Evolutionary conservation across 768 basidiomycete species (phyloP).

Genomic region (Collybia sordida): DNA sequence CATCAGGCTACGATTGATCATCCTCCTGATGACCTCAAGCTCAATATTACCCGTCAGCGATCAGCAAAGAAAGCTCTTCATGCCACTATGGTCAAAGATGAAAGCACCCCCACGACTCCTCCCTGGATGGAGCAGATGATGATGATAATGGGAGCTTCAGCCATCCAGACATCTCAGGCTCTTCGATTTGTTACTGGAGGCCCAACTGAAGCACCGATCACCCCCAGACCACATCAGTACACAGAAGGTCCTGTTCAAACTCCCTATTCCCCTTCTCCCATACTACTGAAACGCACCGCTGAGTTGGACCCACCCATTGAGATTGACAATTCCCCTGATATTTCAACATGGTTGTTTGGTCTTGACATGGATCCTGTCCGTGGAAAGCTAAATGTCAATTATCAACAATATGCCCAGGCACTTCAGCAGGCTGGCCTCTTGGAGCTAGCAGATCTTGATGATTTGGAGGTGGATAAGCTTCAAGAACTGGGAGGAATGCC

Average conservation of each 20-base stretch:
- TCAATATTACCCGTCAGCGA: not conserved
- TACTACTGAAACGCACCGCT: not conserved
- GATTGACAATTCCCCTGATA: not conserved
- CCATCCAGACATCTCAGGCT: not conserved
- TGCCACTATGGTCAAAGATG: not conserved
- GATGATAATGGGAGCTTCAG: slow-evolving; percentile 2
- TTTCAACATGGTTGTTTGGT: not conserved
- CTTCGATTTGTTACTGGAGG: not conserved
- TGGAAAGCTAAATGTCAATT: not conserved
- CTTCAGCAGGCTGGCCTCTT: not conserved
- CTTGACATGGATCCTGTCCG: slow-evolving; percentile 1
- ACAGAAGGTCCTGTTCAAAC: not conserved
- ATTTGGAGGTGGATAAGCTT: not conserved
- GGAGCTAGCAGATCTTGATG: not conserved
- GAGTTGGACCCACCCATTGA: not conserved
- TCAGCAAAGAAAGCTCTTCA: slow-evolving; percentile 1
- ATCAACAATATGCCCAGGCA: not conserved
- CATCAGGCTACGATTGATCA: slow-evolving; percentile 3
- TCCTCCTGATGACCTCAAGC: slow-evolving; percentile 3
- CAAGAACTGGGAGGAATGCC: not conserved
- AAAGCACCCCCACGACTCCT: not conserved
- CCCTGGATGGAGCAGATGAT: slow-evolving; percentile 1
- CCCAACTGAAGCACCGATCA: not conserved
- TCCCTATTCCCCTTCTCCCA: not conserved
- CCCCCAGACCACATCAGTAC: too few species aligned